Evolutionary conservation across 2,329 filamentous ascomycete species (phyloP).

Genomic region (Clonostachys sp.): DNA sequence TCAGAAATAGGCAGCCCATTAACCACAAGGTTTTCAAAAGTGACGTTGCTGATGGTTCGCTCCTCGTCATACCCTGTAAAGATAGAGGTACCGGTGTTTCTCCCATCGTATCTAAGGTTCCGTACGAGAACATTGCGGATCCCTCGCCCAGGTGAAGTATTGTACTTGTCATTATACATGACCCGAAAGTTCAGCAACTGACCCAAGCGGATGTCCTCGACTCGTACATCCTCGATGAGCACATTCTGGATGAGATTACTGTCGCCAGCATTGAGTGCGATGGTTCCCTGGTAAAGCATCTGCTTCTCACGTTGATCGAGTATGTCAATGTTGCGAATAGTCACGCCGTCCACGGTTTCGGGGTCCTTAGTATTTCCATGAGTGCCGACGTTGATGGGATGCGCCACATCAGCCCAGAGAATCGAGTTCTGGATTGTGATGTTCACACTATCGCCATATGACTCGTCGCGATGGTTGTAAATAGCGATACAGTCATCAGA

Average conservation of each 20-base stretch:
- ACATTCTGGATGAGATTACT: constrained; percentile 21
- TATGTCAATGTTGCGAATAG: constrained; percentile 25
- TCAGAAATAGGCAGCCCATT: constrained; percentile 12
- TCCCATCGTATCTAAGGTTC: background rate
- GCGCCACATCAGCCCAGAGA: constrained; percentile 20
- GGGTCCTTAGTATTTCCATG: constrained; percentile 25
- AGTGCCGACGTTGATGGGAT: constrained; percentile 25
- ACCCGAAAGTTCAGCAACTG: constrained; percentile 25
- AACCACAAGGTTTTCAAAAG: constrained; percentile 14
- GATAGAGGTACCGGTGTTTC: background rate
- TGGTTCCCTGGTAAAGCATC: constrained; percentile 24
- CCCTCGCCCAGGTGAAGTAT: constrained; percentile 20
- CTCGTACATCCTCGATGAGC: constrained; percentile 17
- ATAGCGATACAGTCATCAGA: constrained; percentile 25
- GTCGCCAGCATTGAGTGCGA: constrained; percentile 24
- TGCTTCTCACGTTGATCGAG: constrained; percentile 27
- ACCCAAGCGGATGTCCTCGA: constrained; percentile 21
- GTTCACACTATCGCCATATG: constrained; percentile 19
- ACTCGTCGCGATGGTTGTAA: constrained; percentile 19
- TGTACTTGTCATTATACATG: constrained; percentile 25
- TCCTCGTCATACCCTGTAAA: background rate
- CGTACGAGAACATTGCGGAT: constrained; percentile 9
- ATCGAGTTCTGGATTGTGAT: constrained; percentile 19
- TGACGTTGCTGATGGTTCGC: constrained; percentile 4
- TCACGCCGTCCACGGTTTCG: constrained; percentile 8